Percentiles rank a stretch among this genome's conserved stretches.
phyloP scores from a whole-genome alignment of 306 rosid genomes.

The Quercus glauca region DNA sequence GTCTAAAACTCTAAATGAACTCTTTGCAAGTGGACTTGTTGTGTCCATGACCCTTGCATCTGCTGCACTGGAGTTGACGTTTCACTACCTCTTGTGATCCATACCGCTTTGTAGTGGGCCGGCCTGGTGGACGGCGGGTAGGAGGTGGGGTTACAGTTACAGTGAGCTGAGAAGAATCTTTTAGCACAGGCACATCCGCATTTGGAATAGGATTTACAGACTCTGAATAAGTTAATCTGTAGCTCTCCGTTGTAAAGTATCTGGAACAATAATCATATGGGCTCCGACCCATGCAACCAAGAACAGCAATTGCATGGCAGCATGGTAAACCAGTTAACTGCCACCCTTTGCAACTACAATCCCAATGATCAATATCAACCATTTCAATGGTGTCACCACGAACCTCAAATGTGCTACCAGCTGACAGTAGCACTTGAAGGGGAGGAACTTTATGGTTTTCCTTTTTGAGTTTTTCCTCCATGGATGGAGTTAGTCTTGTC shows the following conservation, averaged over 20 bases:
- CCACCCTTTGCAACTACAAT: constrained; percentile 94
- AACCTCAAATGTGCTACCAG: constrained; percentile 77
- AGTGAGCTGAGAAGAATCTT: constrained; percentile 45
- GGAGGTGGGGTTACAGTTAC: constrained; percentile 92
- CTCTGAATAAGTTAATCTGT: constrained; percentile 80
- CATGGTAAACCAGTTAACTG: constrained; percentile 82
- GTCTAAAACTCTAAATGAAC: constrained; percentile 30
- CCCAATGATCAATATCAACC: constrained; percentile 79
- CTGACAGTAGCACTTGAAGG: constrained; percentile 55
- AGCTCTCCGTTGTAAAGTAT: constrained; percentile 71
- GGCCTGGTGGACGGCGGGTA: constrained; percentile 89
- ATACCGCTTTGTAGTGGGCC: constrained; percentile 74
- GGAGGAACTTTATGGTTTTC: constrained; percentile 54
- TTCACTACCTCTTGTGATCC: constrained; percentile 61
- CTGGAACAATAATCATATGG: constrained; percentile 85
- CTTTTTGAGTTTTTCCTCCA: constrained; percentile 83
- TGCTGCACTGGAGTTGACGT: constrained; percentile 94
- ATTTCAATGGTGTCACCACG: constrained; percentile 69
- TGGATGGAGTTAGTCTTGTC: constrained; percentile 75
- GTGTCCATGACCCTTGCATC: constrained; percentile 93
- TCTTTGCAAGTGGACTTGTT: constrained; percentile 95
- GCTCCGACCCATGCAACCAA: constrained; percentile 53
- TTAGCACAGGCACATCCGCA: constrained; percentile 39
- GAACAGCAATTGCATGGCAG: constrained; percentile 79
- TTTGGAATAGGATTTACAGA: constrained; percentile 52